Base-by-base conservation (phyloP, 2,329 filamentous ascomycete genomes). In the Nothophaeocryptopus gaeumannii region DNA sequence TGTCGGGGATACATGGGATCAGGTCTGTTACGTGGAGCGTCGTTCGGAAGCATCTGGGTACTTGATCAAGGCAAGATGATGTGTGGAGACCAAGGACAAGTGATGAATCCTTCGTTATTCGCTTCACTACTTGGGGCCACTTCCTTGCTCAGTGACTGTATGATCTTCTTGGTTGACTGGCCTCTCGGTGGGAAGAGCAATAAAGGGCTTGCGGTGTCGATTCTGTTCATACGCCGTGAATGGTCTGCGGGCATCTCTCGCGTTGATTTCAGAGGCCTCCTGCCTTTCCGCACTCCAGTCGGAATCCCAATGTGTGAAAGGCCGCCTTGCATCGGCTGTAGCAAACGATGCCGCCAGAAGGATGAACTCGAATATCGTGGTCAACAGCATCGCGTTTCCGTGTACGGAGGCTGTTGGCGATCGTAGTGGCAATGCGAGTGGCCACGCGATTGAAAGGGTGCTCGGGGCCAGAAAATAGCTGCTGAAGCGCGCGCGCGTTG, bases 161-260 rank as follows among this genome's bases (percentile, higher is more conserved):
- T 42, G 39, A 16, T 33, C 39, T 31, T 42, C 39, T 26, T 5
- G 11, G 10, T 4, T 29, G 5, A 40, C 14, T 9, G 39, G 39
- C 39, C 11, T 34, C 13, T 16, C 39, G 3, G 39, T 42, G 8
- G 39, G 39, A 11, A 32, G 39, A 29, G 39, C 39, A 12, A 32
- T 42, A 32, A 42, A 42, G n/a, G 39, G 39, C 29, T 42, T 42
- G 11, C 39, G 14, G 11, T 42, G 39, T 16, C 15, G 39, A 15
- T 42, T 42, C 20, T 26, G 20, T 2, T 42, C 29, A 13, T 32
- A 42, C 2, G 8, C 30, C 2, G 39, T 42, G 29, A 32, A 42
- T n/a, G 13, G 29, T 16, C 32, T 42, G 5, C 29, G 39, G 29
- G 39, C 39, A 7, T 33, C 13, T 33, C 39, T 30, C 9, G 32